Evolutionary conservation across 495 filamentous ascomycete species (phyloP).

Genomic region (Cercophora scortea): DNA sequence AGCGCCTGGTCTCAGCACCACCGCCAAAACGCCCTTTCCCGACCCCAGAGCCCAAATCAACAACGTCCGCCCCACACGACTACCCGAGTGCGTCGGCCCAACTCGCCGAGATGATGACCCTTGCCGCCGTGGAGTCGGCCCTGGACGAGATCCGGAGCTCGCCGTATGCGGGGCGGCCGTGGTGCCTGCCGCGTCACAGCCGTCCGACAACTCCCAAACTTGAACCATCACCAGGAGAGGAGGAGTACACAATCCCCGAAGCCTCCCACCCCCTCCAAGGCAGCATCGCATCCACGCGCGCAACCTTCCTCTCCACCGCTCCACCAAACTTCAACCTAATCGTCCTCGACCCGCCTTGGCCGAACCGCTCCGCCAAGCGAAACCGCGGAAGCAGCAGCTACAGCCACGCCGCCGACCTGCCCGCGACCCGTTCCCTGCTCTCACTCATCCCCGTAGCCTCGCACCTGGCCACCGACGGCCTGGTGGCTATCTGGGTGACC

Average conservation of each 20-base stretch:
- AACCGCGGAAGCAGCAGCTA: slow-evolving; percentile 41
- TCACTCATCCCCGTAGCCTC: slow-evolving; percentile 44
- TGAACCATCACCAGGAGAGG: neutral
- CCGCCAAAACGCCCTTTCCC: slow-evolving; percentile 32
- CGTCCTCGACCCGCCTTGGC: slow-evolving; percentile 89
- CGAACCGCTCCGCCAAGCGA: slow-evolving; percentile 70
- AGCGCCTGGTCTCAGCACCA: slow-evolving; percentile 26
- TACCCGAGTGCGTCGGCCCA: slow-evolving; percentile 22
- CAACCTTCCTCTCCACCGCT: slow-evolving; percentile 26
- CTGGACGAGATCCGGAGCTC: slow-evolving; percentile 24
- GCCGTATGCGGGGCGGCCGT: slow-evolving; percentile 32
- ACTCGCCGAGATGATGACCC: slow-evolving; percentile 37
- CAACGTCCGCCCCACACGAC: neutral
- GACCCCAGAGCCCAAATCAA: slow-evolving; percentile 35
- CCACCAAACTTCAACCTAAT: slow-evolving; percentile 60
- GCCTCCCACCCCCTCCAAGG: slow-evolving; percentile 30
- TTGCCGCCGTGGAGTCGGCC: slow-evolving; percentile 31
- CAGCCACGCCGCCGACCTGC: slow-evolving; percentile 36
- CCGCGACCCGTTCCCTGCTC: slow-evolving; percentile 36
- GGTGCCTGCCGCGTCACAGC: slow-evolving; percentile 34
- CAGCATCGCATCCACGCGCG: slow-evolving; percentile 26
- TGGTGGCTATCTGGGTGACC: slow-evolving; percentile 82
- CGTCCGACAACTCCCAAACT: neutral
- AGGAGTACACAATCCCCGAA: slow-evolving; percentile 22
- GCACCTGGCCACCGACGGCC: slow-evolving; percentile 44